These are phyloP conservation scores for Pseudocercospora eumusae DNA, from an alignment of 2,329 filamentous ascomycete genomes.

Conservation along the genomic window DNA sequence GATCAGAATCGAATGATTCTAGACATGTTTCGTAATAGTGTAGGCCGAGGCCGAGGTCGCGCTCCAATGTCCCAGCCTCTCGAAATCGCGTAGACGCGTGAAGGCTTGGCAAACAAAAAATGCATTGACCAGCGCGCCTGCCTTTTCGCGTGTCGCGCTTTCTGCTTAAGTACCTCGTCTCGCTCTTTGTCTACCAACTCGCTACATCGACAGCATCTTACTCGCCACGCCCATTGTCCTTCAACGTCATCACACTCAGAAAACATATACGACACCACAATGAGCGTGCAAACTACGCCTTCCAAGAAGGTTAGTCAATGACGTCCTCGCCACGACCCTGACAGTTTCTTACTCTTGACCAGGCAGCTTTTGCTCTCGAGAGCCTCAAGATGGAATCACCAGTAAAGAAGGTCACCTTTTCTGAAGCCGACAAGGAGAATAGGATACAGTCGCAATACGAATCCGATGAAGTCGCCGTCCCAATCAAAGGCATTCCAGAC, in stretches of 20 bases:
- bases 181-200: conserved; percentile 20
- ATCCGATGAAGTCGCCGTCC: conserved; percentile 59
- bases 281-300: conserved; percentile 69
- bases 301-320: conserved; percentile 67
- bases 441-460: conserved; percentile 47
- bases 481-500: conserved; percentile 55
- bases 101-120: conserved; percentile 7
- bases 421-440: conserved; percentile 79
- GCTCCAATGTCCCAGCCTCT: conserved; percentile 11
- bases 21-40: background rate
- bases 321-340: conserved; percentile 43
- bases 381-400: conserved; percentile 91
- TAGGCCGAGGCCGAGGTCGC: background rate
- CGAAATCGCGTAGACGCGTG: conserved; percentile 5
- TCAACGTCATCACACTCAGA: conserved; percentile 19
- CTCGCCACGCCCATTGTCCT: conserved; percentile 24
- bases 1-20: conserved; percentile 15
- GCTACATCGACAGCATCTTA: conserved; percentile 11
- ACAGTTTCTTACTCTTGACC: conserved; percentile 43
- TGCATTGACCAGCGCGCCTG: conserved; percentile 5
- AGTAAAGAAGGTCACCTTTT: conserved; percentile 83
- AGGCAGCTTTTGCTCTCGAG: conserved; percentile 87
- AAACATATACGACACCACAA: conserved; percentile 28
- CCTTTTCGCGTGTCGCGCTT: conserved; percentile 11
- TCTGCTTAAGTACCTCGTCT: conserved; percentile 15